Conservation (phyloP, 495 filamentous ascomycete genomes). For the Geoglossum glabrum region DNA sequence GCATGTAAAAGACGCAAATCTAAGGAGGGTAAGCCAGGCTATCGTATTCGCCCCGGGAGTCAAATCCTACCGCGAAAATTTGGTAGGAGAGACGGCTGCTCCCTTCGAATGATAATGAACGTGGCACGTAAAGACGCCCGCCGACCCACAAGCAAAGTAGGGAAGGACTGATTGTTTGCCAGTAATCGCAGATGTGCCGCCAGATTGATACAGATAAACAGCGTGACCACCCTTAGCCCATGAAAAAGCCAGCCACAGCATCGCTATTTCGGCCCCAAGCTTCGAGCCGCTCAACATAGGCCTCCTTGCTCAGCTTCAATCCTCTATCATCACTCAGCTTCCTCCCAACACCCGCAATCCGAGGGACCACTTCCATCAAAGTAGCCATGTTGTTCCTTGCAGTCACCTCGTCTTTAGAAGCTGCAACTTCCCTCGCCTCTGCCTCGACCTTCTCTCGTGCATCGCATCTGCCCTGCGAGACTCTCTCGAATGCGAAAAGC, state of each 20-base stretch:
- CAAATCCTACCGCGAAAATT: too few relatives aligned
- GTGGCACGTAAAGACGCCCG: not conserved
- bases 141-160: not conserved
- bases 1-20: too few relatives aligned
- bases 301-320: not conserved
- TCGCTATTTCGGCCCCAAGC: not conserved
- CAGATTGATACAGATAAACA: not conserved
- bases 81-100: too few relatives aligned
- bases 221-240: not conserved
- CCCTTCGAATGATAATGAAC: not conserved
- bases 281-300: not conserved
- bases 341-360: not conserved
- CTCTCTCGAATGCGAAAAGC: not conserved
- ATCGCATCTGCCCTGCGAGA: not conserved
- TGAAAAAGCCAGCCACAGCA: not conserved
- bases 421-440: not conserved
- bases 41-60: too few relatives aligned
- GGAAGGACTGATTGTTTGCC: slow-evolving; percentile 12
- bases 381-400: not conserved
- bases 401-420: not conserved
- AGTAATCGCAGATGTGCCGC: not conserved
- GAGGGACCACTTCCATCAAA: not conserved
- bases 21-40: too few relatives aligned
- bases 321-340: not conserved
- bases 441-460: not conserved